Base-by-base conservation (phyloP, 1,284 basidiomycete species). In the Sanghuangporus sanghuang region DNA sequence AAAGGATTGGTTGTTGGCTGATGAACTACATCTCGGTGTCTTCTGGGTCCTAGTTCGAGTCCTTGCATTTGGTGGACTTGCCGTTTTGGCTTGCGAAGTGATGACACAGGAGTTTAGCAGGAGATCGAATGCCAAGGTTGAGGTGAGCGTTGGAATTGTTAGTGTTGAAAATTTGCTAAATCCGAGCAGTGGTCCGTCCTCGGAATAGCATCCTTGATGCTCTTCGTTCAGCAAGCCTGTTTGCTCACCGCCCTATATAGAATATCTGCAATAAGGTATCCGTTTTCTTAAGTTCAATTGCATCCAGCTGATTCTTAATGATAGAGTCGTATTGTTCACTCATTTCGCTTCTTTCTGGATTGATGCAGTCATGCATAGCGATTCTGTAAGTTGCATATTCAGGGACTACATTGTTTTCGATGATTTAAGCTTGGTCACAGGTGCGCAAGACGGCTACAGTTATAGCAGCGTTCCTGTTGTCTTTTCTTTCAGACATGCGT, bases 1-100 rank as follows among this genome's bases (percentile, higher is more conserved):
- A 48, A 89, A 87, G 73, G 85, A 86, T 68, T 84, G 83, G 76
- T 72, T 90, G 2, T 74, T 91, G 55, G 77, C 81, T 23, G 79
- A 81, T 56, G 85, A 89, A 73, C 80, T 55, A 40, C 63, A 44
- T 12, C 48, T 86, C 21, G 86, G 86, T 11, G 81, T 87, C 6
- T 87, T 90, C 70, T 90, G 89, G 90, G 77, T 89, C 21, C 77
- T 87, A 36, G 85, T 90, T 75, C 77, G 89, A 66, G 79, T 89
- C 50, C 76, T 91, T 59, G 86, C 85, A 3, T 84, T 84, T 68
- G 86, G 83, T 39, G 87, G 81, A 23, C 69, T 89, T 57, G 84
- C 82, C 21, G 79, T 83, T 52, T 66, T 88, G 39, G 72, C 82
- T 14, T 85, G 86, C 84, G 84, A 86, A 66, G 79, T 73, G 1